phyloP scores from a whole-genome alignment of 2,329 filamentous ascomycete species.

The Talaromyces sp. region DNA sequence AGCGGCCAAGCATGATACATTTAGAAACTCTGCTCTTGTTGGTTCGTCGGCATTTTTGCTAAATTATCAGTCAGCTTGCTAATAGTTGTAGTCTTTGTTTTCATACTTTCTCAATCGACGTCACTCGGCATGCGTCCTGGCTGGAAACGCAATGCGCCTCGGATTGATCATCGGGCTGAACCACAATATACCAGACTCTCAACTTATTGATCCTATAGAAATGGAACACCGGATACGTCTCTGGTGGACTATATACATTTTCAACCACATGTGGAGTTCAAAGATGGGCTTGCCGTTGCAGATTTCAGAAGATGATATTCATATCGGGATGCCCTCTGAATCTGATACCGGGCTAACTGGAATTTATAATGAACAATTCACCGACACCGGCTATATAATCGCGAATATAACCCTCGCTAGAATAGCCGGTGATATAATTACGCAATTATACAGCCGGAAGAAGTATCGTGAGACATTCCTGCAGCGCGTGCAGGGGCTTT shows the following conservation, averaged over 20 bases:
- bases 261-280: conserved; percentile 45
- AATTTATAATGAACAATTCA: conserved; percentile 30
- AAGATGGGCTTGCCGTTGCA: conserved; percentile 47
- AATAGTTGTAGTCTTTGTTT: conserved; percentile 25
- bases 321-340: conserved; percentile 34
- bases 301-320: conserved; percentile 47
- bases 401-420: conserved; percentile 35
- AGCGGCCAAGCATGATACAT: conserved; percentile 42
- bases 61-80: background rate
- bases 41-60: conserved; percentile 19
- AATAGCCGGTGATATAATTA: conserved; percentile 33
- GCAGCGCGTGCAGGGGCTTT: conserved; percentile 36
- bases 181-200: conserved; percentile 34
- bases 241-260: conserved; percentile 38
- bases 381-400: conserved; percentile 32
- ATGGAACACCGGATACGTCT: conserved; percentile 33
- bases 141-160: conserved; percentile 38
- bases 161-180: conserved; percentile 42
- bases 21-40: conserved; percentile 40
- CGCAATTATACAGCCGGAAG: conserved; percentile 30
- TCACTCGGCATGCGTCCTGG: conserved; percentile 30
- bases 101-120: conserved; percentile 35
- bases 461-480: conserved; percentile 35
- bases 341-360: conserved; percentile 19
- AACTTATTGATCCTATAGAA: conserved; percentile 35